These are phyloP conservation scores for Fusarium vanettenii DNA, from an alignment of 2,329 filamentous ascomycete genomes.

Conservation along the genomic window DNA sequence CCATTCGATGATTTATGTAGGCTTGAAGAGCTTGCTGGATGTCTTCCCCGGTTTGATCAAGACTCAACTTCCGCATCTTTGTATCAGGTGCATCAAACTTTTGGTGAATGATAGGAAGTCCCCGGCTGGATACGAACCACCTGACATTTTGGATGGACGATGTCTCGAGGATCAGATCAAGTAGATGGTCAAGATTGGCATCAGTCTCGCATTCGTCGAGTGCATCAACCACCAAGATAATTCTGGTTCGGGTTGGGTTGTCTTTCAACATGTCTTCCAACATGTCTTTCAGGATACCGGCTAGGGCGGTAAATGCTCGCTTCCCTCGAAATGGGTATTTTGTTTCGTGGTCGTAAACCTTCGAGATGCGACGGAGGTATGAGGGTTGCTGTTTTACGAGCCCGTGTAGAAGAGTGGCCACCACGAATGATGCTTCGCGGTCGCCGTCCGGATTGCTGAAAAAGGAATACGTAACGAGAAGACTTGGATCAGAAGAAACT, in stretches of 20 bases:
- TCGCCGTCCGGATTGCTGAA: not conserved
- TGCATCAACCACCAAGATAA: not conserved
- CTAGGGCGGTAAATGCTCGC: not conserved
- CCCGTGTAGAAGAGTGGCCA: not conserved
- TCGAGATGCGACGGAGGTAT: not conserved
- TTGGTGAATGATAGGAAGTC: not conserved
- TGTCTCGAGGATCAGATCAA: not conserved
- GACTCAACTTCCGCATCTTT: not conserved
- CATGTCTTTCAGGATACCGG: too few species aligned
- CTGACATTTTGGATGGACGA: not conserved
- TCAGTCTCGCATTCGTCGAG: not conserved
- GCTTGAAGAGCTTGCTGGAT: not conserved
- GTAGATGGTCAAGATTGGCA: not conserved
- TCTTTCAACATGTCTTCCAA: not conserved
- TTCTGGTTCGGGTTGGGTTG: not conserved
- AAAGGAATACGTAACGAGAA: not conserved
- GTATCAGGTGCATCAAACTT: not conserved
- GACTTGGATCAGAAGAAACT: not conserved
- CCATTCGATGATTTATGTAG: not conserved
- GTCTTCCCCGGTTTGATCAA: not conserved
- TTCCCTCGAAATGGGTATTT: not conserved
- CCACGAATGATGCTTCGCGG: not conserved
- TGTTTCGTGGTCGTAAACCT: not conserved
- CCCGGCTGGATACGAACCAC: not conserved
- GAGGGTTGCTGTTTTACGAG: not conserved